phyloP scores from a whole-genome alignment of 2,329 filamentous ascomycete species.

The Aspergillus uvarum region DNA sequence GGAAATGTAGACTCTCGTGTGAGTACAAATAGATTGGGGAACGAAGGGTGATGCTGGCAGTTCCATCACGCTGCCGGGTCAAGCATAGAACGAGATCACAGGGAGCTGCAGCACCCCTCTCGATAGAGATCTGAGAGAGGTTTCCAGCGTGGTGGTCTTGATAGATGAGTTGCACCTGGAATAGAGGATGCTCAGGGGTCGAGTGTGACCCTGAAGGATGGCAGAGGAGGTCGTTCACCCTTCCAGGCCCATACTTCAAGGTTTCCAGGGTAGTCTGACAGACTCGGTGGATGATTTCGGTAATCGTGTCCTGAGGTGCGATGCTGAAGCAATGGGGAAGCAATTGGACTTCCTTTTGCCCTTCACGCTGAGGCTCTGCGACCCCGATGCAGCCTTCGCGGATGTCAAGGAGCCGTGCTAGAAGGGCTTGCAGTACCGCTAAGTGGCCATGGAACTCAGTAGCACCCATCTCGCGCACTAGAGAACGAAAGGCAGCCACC shows the following conservation, averaged over 20 bases:
- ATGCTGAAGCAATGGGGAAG: background rate
- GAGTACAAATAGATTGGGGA: background rate
- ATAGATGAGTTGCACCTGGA: background rate
- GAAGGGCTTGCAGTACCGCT: background rate
- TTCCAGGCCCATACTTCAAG: background rate
- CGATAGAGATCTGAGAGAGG: background rate
- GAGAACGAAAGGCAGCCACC: background rate
- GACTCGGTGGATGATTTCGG: background rate
- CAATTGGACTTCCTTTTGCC: background rate
- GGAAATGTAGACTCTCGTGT: background rate
- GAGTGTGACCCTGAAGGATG: background rate
- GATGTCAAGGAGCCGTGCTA: background rate
- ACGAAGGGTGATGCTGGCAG: background rate
- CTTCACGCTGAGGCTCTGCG: background rate
- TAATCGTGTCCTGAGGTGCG: background rate
- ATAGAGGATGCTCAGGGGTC: background rate
- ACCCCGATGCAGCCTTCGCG: background rate
- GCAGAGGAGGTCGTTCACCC: background rate
- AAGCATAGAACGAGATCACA: background rate
- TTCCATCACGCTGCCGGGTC: background rate
- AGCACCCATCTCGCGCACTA: background rate
- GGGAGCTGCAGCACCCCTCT: background rate
- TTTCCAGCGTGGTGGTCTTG: background rate
- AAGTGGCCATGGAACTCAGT: background rate
- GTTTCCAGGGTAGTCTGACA: background rate